These are phyloP conservation scores for Chalciporus chontae DNA, from an alignment of 768 basidiomycete genomes.

Conservation along the genomic window DNA sequence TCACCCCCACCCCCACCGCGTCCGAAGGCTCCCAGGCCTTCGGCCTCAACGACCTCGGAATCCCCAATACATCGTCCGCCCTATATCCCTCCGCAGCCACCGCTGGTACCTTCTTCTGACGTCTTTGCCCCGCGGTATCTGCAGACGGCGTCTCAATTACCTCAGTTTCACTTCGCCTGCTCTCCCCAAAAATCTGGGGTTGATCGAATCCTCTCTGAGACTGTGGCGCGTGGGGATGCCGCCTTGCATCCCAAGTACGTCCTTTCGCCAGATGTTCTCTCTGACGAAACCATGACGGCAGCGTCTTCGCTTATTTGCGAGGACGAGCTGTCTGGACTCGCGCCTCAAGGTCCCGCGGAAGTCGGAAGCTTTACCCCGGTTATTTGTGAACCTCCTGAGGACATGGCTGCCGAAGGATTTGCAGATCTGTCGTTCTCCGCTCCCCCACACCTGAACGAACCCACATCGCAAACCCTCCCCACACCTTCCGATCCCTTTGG, in stretches of 20 bases:
- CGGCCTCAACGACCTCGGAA: constrained; percentile 13
- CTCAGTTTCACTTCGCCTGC: constrained; percentile 19
- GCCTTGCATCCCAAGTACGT: constrained; percentile 15
- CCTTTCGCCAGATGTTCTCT: constrained; percentile 13
- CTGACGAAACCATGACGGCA: constrained; percentile 15
- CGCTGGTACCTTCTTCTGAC: constrained; percentile 9
- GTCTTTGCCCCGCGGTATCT: constrained; percentile 24
- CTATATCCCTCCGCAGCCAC: constrained; percentile 17
- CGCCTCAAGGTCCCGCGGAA: constrained; percentile 21
- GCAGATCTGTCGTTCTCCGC: constrained; percentile 14
- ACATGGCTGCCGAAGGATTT: constrained; percentile 19
- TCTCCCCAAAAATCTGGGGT: constrained; percentile 27
- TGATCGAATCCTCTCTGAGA: constrained; percentile 21
- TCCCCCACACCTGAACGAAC: constrained; percentile 10
- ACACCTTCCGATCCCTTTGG: constrained; percentile 10
- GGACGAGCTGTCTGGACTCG: constrained; percentile 8
- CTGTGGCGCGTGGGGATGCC: constrained; percentile 13
- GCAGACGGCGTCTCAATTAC: constrained; percentile 26
- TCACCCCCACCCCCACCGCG: constrained; percentile 21
- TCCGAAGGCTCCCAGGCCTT: constrained; percentile 16
- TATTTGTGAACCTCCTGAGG: constrained; percentile 30
- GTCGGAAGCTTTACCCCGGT: constrained; percentile 24
- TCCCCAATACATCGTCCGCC: constrained; percentile 11
- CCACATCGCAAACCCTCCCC: constrained; percentile 9
- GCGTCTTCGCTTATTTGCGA: constrained; percentile 11